Evolutionary conservation across 2,329 filamentous ascomycete species (phyloP).

Genomic region (Ilyonectria mors-panacis): DNA sequence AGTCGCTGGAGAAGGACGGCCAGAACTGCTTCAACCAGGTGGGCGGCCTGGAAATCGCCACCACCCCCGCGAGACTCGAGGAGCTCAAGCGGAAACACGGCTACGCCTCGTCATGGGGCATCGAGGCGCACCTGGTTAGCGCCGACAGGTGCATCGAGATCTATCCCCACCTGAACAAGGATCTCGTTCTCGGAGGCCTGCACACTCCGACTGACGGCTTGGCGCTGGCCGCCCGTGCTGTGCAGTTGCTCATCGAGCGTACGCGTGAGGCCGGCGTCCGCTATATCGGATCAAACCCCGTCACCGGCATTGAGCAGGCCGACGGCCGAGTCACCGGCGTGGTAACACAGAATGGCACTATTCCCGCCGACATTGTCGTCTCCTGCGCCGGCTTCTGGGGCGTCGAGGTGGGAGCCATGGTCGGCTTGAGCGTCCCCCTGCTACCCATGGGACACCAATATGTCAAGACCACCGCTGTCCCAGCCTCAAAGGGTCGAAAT

Average conservation of each 20-base stretch:
- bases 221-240: constrained; percentile 72
- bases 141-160: constrained; percentile 66
- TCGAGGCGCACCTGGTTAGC: constrained; percentile 67
- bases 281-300: constrained; percentile 69
- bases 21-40: constrained; percentile 72
- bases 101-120: constrained; percentile 73
- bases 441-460: constrained; percentile 76
- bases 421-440: constrained; percentile 69
- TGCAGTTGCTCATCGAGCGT: constrained; percentile 72
- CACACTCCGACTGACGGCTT: constrained; percentile 74
- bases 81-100: constrained; percentile 76
- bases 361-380: constrained; percentile 72
- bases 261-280: constrained; percentile 71
- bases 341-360: constrained; percentile 60
- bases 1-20: constrained; percentile 60
- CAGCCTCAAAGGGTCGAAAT: constrained; percentile 56
- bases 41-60: constrained; percentile 74
- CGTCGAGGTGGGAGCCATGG: constrained; percentile 75
- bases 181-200: constrained; percentile 70
- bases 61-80: constrained; percentile 69
- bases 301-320: constrained; percentile 69
- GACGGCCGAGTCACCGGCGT: constrained; percentile 70
- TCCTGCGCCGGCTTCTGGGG: constrained; percentile 78
- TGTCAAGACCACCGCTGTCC: constrained; percentile 71
- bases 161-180: constrained; percentile 69